Conservation (phyloP, 441 rosid species). For the Eutrema salsugineum region DNA sequence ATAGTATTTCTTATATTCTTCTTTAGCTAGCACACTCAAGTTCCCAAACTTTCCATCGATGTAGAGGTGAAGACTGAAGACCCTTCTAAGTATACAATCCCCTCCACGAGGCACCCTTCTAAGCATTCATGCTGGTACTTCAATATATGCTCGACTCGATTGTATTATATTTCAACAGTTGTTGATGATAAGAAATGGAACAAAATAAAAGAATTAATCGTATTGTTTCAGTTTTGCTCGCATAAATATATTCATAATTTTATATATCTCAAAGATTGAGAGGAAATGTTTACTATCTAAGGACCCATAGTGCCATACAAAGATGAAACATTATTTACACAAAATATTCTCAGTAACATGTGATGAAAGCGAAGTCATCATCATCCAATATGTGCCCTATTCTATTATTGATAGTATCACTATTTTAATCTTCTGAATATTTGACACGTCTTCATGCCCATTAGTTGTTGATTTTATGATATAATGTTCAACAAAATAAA, state of each 20-base stretch:
- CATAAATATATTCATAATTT: not conserved
- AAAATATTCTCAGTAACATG: slow-evolving; percentile 24
- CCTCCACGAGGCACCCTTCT: not conserved
- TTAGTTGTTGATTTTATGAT: slow-evolving; percentile 5
- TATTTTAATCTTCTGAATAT: not conserved
- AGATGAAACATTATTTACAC: slow-evolving; percentile 9
- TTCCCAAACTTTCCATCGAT: not conserved
- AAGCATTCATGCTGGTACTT: not conserved
- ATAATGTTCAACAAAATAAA: not conserved
- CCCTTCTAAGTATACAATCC: too few species aligned
- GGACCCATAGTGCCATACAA: slow-evolving; percentile 19
- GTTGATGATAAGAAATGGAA: too few species aligned
- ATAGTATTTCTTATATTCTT: not conserved
- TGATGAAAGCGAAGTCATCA: slow-evolving; percentile 34
- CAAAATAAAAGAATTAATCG: too few species aligned
- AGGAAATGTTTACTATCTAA: not conserved
- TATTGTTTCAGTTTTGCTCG: not conserved
- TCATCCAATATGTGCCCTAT: slow-evolving; percentile 20
- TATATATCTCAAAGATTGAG: not conserved
- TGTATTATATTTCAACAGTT: too few species aligned
- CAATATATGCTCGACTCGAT: not conserved
- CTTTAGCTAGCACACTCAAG: slow-evolving; percentile 20
- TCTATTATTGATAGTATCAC: slow-evolving; percentile 2
- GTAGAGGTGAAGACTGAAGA: not conserved
- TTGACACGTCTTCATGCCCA: slow-evolving; percentile 25